Evolutionary conservation across 371 early-diverging fungal genomes (phyloP).

Genomic region (Apophysomyces sp.): DNA sequence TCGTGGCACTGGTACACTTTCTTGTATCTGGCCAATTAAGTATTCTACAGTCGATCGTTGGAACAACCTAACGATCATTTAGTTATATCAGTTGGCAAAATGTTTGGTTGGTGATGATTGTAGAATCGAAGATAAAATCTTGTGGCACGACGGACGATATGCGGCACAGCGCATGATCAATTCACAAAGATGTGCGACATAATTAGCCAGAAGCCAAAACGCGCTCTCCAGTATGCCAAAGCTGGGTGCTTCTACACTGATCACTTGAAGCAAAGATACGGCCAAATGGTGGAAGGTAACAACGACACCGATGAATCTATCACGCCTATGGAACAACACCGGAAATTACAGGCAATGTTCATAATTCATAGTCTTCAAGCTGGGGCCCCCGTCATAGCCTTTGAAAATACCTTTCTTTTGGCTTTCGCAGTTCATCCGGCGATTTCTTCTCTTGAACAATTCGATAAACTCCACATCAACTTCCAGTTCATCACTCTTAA

Average conservation of each 20-base stretch:
- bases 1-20: too few species aligned
- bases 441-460: too few species aligned
- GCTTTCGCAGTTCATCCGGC: too few species aligned
- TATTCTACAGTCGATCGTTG: background rate
- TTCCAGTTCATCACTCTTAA: too few species aligned
- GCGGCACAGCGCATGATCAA: constrained; percentile 1
- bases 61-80: background rate
- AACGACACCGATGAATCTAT: background rate
- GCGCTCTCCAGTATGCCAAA: background rate
- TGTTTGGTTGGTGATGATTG: too few species aligned
- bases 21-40: background rate
- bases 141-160: background rate
- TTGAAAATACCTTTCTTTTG: too few species aligned
- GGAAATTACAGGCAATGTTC: too few species aligned
- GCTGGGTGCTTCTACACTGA: background rate
- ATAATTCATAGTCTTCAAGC: too few species aligned
- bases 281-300: background rate
- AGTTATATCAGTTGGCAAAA: background rate
- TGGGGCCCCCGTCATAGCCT: too few species aligned
- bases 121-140: background rate
- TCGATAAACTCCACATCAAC: too few species aligned
- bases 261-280: background rate
- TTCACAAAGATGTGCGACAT: too few species aligned
- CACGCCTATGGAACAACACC: too few species aligned
- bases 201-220: background rate